Base-by-base conservation (phyloP, 83 land plant species). In the Isoetes engelmannii region DNA sequence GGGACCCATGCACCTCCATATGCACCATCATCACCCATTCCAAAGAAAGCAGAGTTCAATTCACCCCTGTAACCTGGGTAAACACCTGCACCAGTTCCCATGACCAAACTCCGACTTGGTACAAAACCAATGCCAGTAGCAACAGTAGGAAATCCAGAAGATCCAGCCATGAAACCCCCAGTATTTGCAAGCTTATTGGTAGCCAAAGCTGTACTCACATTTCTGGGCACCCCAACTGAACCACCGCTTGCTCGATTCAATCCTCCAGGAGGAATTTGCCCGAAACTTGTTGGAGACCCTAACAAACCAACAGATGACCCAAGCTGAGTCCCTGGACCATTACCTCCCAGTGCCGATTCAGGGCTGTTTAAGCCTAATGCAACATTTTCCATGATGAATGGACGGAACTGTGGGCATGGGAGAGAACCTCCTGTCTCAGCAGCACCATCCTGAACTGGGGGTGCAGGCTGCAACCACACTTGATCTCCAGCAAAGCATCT, bases 1-100 rank as follows among this genome's bases (percentile, higher is more conserved):
- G 99, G 99, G 63, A 95, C 99, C 97, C 97, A 95, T 47, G 95
- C 99, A 68, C 99, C 99, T 48, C 99, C 97, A 84, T 95, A 95
- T 21, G 97, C 99, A 61, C 99, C 99, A 81, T 95, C 99, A 78
- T 95, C 99, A 28, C 98, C 90, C 77, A 95, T 86, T n/a, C 97
- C 97, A 79, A 88, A 86, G 42, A 92, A 81, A 48, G 94, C 97
- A 9, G 97, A 82, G 73, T 86, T 88, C 73, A 88, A 78, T 65
- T 95, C 99, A 84, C 99, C 80, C 78, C 86, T 61, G 76, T 84
- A 77, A 76, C 92, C 48, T 85, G 74, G 70, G 88, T 87, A 44
- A 80, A 79, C 68, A 79, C 82, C 75, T 54, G 56, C 56, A 79
- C 75, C 56, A 15, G 71, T 59, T 7, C 84, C 86, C 6, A 87